A percentile compares a stretch with the other conserved stretches of the same genome.
phyloP scores from a whole-genome alignment of 208 protist genomes.

The Leishmania martiniquensis region DNA sequence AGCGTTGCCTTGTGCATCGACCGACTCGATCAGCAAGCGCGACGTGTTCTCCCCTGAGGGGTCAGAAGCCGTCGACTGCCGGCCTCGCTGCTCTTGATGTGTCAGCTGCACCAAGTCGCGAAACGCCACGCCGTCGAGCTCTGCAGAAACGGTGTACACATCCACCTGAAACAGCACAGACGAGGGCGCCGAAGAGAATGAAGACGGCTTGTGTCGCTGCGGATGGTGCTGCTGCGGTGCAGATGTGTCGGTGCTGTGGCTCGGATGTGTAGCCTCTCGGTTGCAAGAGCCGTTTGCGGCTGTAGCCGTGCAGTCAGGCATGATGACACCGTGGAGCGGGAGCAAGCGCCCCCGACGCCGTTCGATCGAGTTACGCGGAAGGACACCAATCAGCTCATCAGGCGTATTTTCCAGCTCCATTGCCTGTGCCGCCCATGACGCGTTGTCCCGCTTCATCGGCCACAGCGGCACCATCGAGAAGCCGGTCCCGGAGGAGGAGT shows the following conservation, averaged over 20 bases:
- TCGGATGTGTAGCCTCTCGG: not conserved
- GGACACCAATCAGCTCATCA: constrained; percentile 25
- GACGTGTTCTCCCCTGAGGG: not conserved
- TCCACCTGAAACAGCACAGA: constrained; percentile 15
- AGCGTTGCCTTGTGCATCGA: constrained; percentile 21
- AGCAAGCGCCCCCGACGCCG: constrained; percentile 27
- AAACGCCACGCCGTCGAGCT: constrained; percentile 37
- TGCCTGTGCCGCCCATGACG: constrained; percentile 7
- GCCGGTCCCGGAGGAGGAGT: constrained; percentile 12
- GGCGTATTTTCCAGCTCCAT: constrained; percentile 9
- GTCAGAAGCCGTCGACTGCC: not conserved
- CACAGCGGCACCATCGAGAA: constrained; percentile 19
- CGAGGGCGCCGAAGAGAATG: not conserved
- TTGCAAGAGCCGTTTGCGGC: not conserved
- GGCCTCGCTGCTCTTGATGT: constrained; percentile 5
- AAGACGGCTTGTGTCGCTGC: not conserved
- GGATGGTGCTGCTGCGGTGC: not conserved
- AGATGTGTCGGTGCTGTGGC: not conserved
- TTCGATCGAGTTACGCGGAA: constrained; percentile 20
- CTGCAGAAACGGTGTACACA: constrained; percentile 45
- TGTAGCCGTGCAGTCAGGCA: not conserved
- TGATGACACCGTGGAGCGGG: constrained; percentile 10
- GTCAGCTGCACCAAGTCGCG: constrained; percentile 28
- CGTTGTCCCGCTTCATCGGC: not conserved
- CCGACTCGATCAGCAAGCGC: constrained; percentile 19